These are phyloP conservation scores for Aspergillus haitiensis DNA, from an alignment of 495 filamentous ascomycete genomes.

Conservation along the genomic window DNA sequence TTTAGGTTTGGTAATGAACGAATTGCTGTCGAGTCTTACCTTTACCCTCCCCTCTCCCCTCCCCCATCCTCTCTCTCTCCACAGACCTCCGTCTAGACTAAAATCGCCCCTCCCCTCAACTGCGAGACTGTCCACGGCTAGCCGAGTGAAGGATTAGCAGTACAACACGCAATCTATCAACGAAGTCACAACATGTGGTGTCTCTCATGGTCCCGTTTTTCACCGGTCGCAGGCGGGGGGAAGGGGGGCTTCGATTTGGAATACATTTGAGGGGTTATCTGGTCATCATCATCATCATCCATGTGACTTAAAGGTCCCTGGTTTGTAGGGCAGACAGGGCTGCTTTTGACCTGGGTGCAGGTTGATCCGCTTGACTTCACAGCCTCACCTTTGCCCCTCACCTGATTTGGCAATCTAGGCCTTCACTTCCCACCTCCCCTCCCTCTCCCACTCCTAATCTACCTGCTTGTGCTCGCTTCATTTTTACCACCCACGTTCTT, in stretches of 20 bases:
- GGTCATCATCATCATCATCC: constrained; percentile 9
- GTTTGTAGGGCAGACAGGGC: constrained; percentile 17
- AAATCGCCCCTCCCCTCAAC: constrained; percentile 17
- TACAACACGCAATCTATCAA: constrained; percentile 10
- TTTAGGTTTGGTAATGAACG: constrained; percentile 5
- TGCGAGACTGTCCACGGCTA: constrained; percentile 25
- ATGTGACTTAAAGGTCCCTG: constrained; percentile 14
- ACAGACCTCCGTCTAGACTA: constrained; percentile 22
- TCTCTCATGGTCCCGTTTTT: neutral
- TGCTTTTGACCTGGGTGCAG: constrained; percentile 20
- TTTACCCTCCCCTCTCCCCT: constrained; percentile 15
- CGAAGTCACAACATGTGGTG: constrained; percentile 11
- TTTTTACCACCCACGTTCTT: constrained; percentile 14
- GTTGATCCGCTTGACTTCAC: constrained; percentile 23
- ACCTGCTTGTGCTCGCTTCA: constrained; percentile 5
- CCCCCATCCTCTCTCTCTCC: constrained; percentile 23
- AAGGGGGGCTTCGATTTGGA: neutral
- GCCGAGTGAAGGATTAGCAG: constrained; percentile 16
- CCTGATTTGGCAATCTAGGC: constrained; percentile 10
- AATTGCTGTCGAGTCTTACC: constrained; percentile 11
- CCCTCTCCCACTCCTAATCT: neutral
- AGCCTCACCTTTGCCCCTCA: constrained; percentile 30
- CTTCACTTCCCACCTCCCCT: neutral
- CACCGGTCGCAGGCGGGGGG: neutral
- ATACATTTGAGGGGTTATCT: constrained; percentile 5